A percentile compares a stretch with the other conserved stretches of the same genome.
Conservation (phyloP, 2,329 filamentous ascomycete genomes). For the Diaporthe longicolla region DNA sequence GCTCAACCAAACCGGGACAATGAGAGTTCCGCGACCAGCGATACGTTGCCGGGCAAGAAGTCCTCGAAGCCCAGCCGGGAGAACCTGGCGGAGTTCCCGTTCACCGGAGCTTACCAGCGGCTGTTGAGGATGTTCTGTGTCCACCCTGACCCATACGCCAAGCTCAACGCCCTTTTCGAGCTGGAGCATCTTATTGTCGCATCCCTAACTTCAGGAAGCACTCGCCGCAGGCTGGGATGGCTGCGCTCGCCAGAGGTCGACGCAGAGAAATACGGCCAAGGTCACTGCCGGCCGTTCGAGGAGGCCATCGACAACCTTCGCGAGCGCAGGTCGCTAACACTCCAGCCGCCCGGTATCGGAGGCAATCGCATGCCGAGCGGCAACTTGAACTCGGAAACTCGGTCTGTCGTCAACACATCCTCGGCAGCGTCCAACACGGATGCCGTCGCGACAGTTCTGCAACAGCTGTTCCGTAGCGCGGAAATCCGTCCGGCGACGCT, state of each 20-base stretch:
- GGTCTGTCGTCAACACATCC: constrained; percentile 62
- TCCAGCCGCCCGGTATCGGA: constrained; percentile 55
- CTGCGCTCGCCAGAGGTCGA: constrained; percentile 49
- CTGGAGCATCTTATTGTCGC: constrained; percentile 86
- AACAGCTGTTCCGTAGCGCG: constrained; percentile 76
- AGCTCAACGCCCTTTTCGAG: constrained; percentile 86
- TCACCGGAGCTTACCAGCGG: constrained; percentile 82
- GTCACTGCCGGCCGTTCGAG: constrained; percentile 67
- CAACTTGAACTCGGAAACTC: constrained; percentile 58
- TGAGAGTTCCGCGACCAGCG: constrained; percentile 58
- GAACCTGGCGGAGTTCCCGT: constrained; percentile 76
- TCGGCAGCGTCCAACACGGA: constrained; percentile 67
- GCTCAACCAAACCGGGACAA: constrained; percentile 47
- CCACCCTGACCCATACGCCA: constrained; percentile 88
- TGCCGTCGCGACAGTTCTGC: constrained; percentile 75
- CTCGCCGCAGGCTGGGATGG: constrained; percentile 55
- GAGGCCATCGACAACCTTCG: constrained; percentile 79
- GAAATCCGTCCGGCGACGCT: constrained; percentile 82
- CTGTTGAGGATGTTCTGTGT: constrained; percentile 89
- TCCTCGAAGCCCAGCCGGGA: constrained; percentile 48
- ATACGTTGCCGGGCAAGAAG: constrained; percentile 53
- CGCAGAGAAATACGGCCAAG: constrained; percentile 42
- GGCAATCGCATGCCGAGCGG: constrained; percentile 43
- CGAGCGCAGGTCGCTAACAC: constrained; percentile 74
- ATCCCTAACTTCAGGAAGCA: constrained; percentile 73